Conservation (phyloP, 805 yeast genomes). For the Hanseniaspora hatyaiensis region DNA sequence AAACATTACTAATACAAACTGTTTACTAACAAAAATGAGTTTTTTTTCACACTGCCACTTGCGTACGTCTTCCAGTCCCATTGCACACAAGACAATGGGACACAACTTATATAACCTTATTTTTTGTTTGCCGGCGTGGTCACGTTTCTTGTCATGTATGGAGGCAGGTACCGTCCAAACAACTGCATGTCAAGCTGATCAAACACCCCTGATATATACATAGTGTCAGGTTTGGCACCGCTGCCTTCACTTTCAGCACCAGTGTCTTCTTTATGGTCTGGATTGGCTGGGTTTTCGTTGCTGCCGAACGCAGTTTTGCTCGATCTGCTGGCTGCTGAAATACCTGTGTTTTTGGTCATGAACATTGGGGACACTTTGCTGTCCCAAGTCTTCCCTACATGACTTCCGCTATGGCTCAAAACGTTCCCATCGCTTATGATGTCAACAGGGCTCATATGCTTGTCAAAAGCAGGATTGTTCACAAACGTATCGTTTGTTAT, state of each 20-base stretch:
- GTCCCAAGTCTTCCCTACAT: background rate
- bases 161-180: constrained; percentile 74
- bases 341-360: background rate
- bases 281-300: constrained; percentile 1
- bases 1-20: no score
- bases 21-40: no score
- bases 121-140: background rate
- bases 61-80: no score
- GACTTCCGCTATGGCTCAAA: background rate
- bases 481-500: constrained; percentile 1
- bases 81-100: no score
- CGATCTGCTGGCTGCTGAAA: background rate
- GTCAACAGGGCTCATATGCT: constrained; percentile 9
- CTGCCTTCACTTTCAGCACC: constrained; percentile 16
- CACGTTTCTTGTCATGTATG: constrained; percentile 46
- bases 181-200: constrained; percentile 75
- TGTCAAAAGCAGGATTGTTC: constrained; percentile 13
- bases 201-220: constrained; percentile 69
- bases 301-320: background rate
- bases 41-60: no score
- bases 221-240: constrained; percentile 1
- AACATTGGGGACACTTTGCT: constrained; percentile 3
- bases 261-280: background rate
- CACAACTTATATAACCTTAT: no score
- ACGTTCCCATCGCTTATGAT: constrained; percentile 8